A percentile compares a stretch with the other conserved stretches of the same genome.
Evolutionary conservation across 495 filamentous ascomycete species (phyloP).

Genomic region (Cryomyces antarcticus): DNA sequence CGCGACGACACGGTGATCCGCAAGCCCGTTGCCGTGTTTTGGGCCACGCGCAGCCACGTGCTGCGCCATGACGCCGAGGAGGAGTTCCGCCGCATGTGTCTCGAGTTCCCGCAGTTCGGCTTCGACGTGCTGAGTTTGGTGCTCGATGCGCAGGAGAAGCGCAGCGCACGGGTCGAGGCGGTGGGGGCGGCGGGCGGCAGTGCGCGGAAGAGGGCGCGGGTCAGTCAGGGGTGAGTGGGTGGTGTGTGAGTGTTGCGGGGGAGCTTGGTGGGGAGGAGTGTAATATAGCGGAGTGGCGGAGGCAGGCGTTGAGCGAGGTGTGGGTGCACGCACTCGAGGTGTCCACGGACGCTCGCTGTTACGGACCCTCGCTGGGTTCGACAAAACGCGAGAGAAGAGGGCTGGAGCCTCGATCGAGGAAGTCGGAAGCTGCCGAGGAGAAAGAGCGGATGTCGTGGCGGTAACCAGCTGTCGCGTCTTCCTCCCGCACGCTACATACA

Average conservation of each 20-base stretch:
- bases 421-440: too few species aligned
- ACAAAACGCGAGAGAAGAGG: too few species aligned
- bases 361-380: too few species aligned
- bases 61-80: constrained; percentile 66
- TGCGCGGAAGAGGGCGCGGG: constrained; percentile 26
- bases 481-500: too few species aligned
- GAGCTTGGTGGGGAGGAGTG: not conserved
- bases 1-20: constrained; percentile 52
- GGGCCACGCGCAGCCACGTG: constrained; percentile 63
- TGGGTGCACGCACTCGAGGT: too few species aligned
- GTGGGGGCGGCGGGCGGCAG: constrained; percentile 12
- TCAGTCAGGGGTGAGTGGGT: constrained; percentile 8
- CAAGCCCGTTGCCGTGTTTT: constrained; percentile 73
- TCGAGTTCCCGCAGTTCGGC: constrained; percentile 76
- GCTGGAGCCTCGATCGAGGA: too few species aligned
- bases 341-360: too few species aligned
- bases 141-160: constrained; percentile 45
- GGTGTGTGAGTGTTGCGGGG: not conserved
- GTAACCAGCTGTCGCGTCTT: too few species aligned
- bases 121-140: constrained; percentile 69
- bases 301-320: too few species aligned
- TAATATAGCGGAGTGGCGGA: too few species aligned
- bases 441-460: too few species aligned
- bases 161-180: constrained; percentile 16
- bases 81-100: constrained; percentile 59